Conservation (phyloP, 1,139 yeast genomes). For the Yamadazyma jaroonii region DNA sequence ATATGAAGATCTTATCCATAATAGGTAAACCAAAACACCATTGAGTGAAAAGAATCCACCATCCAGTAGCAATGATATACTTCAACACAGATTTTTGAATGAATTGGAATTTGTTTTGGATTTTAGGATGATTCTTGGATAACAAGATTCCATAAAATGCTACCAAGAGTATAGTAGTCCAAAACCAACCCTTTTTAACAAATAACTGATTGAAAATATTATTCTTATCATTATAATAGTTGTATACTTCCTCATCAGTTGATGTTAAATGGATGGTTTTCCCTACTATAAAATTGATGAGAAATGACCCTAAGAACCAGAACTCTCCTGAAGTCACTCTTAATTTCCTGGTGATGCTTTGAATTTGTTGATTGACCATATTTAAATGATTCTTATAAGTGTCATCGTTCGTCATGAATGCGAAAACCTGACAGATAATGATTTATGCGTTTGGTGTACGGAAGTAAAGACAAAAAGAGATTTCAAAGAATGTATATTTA, state of each 20-base stretch:
- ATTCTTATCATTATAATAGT: slow-evolving; percentile 59
- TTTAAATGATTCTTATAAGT: slow-evolving; percentile 22
- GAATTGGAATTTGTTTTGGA: slow-evolving; percentile 7
- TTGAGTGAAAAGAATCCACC: slow-evolving; percentile 86
- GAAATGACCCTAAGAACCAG: slow-evolving; percentile 26
- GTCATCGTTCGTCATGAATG: slow-evolving; percentile 6
- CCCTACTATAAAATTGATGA: slow-evolving; percentile 31
- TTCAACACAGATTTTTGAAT: slow-evolving; percentile 27
- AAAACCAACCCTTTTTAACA: slow-evolving; percentile 90
- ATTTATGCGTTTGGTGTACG: background rate
- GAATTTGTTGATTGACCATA: slow-evolving; percentile 6
- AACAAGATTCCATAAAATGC: slow-evolving; percentile 25
- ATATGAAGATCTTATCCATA: slow-evolving; percentile 80
- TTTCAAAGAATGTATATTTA: background rate
- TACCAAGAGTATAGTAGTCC: slow-evolving; percentile 60
- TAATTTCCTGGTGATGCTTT: slow-evolving; percentile 7
- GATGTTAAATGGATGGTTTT: slow-evolving; percentile 33
- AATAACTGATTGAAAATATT: slow-evolving; percentile 69
- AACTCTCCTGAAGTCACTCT: slow-evolving; percentile 21
- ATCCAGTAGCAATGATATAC: slow-evolving; percentile 54
- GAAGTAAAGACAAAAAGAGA: background rate
- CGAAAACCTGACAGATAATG: background rate
- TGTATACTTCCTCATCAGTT: slow-evolving; percentile 38
- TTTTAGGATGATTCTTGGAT: slow-evolving; percentile 11
- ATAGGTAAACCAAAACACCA: slow-evolving; percentile 87